phyloP scores from a whole-genome alignment of 768 basidiomycete species.

The Collybiopsis luxurians region DNA sequence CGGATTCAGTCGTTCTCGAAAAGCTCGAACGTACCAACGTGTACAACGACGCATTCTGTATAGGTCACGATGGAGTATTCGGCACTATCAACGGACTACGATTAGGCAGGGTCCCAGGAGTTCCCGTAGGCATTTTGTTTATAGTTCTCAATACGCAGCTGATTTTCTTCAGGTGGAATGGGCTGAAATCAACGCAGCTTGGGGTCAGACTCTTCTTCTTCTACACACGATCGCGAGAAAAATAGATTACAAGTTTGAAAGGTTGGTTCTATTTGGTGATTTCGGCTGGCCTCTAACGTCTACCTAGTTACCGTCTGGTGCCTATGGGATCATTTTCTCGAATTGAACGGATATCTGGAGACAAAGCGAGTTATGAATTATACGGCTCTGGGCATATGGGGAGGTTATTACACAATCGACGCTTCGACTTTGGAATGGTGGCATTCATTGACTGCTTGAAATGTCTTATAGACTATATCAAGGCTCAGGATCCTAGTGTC shows the following conservation, averaged over 20 bases:
- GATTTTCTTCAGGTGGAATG: constrained; percentile 74
- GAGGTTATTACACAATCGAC: constrained; percentile 87
- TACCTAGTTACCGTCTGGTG: constrained; percentile 75
- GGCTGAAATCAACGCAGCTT: constrained; percentile 98
- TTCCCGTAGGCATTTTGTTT: constrained; percentile 54
- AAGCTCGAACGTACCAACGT: constrained; percentile 91
- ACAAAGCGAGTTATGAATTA: constrained; percentile 85
- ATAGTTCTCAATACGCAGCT: constrained; percentile 13
- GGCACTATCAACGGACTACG: constrained; percentile 98
- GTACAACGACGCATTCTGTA: constrained; percentile 94
- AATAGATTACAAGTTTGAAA: constrained; percentile 83
- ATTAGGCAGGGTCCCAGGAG: constrained; percentile 81
- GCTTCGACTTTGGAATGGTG: constrained; percentile 96
- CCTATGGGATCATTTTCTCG: constrained; percentile 96
- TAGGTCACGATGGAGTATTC: constrained; percentile 91
- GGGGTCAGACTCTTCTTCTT: constrained; percentile 93
- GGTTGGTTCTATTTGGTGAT: constrained; percentile 38
- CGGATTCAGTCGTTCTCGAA: constrained; percentile 74
- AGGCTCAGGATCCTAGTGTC: constrained; percentile 63
- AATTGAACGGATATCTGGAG: constrained; percentile 79
- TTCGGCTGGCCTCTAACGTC: constrained; percentile 6
- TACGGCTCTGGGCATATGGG: constrained; percentile 93
- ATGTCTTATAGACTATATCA: constrained; percentile 86
- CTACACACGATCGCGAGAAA: constrained; percentile 91
- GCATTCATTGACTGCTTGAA: constrained; percentile 94